A percentile compares a stretch with the other conserved stretches of the same genome.
These are phyloP conservation scores for Mytilinidion resinicola DNA, from an alignment of 495 filamentous ascomycete species.

Conservation along the genomic window DNA sequence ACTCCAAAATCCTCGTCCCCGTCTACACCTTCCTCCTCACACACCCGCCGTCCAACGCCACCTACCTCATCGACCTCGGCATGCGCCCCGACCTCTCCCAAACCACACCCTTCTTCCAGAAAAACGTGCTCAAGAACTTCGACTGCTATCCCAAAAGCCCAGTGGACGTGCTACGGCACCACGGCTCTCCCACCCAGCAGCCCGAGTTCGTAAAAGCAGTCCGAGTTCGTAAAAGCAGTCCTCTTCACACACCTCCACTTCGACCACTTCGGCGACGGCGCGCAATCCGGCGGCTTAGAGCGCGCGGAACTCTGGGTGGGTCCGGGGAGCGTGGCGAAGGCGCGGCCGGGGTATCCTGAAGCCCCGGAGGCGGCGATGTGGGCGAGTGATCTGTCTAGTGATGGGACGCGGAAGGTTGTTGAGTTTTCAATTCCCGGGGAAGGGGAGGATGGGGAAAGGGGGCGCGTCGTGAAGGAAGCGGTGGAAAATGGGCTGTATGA, in stretches of 20 bases:
- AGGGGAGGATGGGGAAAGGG: too few relatives aligned
- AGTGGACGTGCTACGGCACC: constrained; percentile 4
- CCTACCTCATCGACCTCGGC: constrained; percentile 22
- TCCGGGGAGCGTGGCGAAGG: constrained; percentile 14
- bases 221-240: constrained; percentile 13
- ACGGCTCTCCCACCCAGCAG: constrained; percentile 6
- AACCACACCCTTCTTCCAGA: constrained; percentile 7
- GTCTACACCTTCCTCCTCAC: constrained; percentile 17
- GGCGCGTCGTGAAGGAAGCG: background rate
- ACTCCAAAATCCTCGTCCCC: constrained; percentile 6
- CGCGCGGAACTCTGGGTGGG: constrained; percentile 18
- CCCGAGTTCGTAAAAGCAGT: constrained; percentile 13
- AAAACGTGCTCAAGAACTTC: constrained; percentile 9
- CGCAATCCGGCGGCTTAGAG: constrained; percentile 3
- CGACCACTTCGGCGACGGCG: constrained; percentile 20
- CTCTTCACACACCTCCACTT: constrained; percentile 19
- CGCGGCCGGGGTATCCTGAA: constrained; percentile 17
- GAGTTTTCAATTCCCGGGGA: constrained; percentile 8
- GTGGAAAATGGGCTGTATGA: constrained; percentile 14
- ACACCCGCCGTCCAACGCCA: background rate
- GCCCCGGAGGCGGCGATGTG: constrained; percentile 1
- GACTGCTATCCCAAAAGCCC: constrained; percentile 1
- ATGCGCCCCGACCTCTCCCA: constrained; percentile 17
- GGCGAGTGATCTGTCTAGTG: constrained; percentile 4
- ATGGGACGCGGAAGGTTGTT: constrained; percentile 16